Evolutionary conservation across 1,284 basidiomycete genomes (phyloP), one percentile per base, ranked within the genome.

Genomic region (Cryptococcus floricola): DNA sequence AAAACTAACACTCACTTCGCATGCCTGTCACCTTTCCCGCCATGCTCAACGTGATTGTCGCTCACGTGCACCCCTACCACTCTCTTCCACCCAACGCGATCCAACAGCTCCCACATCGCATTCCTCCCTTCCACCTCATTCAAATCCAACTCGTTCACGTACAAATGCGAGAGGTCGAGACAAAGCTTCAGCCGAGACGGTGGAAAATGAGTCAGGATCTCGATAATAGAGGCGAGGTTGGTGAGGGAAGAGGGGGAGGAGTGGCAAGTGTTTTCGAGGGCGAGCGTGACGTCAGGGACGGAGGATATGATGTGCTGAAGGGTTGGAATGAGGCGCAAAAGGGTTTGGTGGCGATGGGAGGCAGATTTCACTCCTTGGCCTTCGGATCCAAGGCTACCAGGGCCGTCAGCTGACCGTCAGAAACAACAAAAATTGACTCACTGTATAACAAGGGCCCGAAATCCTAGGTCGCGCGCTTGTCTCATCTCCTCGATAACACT

Each of bases 151-250:
- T 62, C 56, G 5, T 41, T 23, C 0, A 63, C 39, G 42, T 66
- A 59, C 5, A 62, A 25, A 39, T 67, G 65, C 27, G 61, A 61
- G 1, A 67, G 52, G 44, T 67, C 65, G 7, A 67, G 25, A 41
- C 63, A 64, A 39, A 67, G n/a, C 37, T 59, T 61, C 19, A 65
- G 34, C 41, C 50, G 39, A 1, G 50, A 39, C n/a, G 52, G 46
- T 13, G 54, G 51, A 18, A 54, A 31, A 16, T 38, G 34, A 4
- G 52, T 18, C 2, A 62, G 39, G 12, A 57, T 52, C 0, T 39
- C 27, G 4, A 50, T 7, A 16, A 59, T 47, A 1, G 53, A 50
- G 28, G 39, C 27, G 25, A 59, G 53, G 1, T 48, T 52, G 1
- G 57, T 57, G 6, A 59, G 31, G 13, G 53, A 56, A 18, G 14